Conservation (phyloP, 225 moss, liverwort and hornwort species). For the Takakia lepidozioides region DNA sequence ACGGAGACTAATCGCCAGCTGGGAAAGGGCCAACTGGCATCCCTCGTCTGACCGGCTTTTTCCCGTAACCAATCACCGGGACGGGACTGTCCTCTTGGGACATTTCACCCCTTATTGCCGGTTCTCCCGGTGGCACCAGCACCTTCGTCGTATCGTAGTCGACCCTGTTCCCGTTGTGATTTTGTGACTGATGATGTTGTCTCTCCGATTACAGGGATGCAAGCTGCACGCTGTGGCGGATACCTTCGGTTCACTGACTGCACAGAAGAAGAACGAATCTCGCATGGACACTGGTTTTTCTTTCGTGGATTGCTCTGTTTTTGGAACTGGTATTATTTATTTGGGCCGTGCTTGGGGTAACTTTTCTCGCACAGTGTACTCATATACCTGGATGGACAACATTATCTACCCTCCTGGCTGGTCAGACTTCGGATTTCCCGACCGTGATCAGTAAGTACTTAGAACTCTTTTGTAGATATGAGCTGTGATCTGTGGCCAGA, state of each 20-base stretch:
- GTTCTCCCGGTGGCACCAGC: too few relatives aligned
- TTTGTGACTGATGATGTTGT: background rate
- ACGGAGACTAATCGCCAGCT: too few relatives aligned
- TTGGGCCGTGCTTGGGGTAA: conserved; percentile 87
- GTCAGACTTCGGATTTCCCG: conserved; percentile 56
- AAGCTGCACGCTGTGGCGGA: conserved; percentile 39
- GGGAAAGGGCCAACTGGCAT: too few relatives aligned
- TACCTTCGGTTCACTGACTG: conserved; percentile 55
- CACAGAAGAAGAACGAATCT: conserved; percentile 62
- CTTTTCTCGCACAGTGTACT: conserved; percentile 63
- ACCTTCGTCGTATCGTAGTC: too few relatives aligned
- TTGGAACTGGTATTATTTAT: conserved; percentile 55
- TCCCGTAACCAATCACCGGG: too few relatives aligned
- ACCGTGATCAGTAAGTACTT: conserved; percentile 52
- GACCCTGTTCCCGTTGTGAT: background rate
- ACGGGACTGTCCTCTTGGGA: too few relatives aligned
- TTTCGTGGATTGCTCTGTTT: conserved; percentile 48
- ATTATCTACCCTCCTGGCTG: conserved; percentile 66
- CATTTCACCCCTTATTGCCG: too few relatives aligned
- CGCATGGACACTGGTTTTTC: conserved; percentile 65
- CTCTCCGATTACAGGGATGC: conserved; percentile 32
- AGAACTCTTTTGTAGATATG: background rate
- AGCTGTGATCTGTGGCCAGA: too few relatives aligned
- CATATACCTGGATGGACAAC: conserved; percentile 60
- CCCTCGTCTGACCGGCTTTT: too few relatives aligned